phyloP scores from a whole-genome alignment of 495 filamentous ascomycete genomes.

The Rhizodiscina lignyota region DNA sequence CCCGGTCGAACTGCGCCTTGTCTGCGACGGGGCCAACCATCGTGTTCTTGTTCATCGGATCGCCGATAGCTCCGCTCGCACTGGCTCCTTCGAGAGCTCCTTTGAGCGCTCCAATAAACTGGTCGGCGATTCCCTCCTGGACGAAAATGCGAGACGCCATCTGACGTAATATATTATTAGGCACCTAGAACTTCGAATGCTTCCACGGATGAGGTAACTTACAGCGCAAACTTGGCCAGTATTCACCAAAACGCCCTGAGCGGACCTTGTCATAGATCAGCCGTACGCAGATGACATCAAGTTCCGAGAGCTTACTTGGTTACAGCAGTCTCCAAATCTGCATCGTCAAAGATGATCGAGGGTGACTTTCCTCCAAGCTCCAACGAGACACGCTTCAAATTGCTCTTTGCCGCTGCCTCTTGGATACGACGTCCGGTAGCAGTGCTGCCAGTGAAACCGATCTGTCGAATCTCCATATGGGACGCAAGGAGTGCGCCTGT shows the following conservation, averaged over 20 bases:
- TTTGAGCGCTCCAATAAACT: neutral
- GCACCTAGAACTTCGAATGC: no score
- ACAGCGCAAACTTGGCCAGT: neutral
- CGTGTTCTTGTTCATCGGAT: neutral
- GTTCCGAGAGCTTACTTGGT: neutral
- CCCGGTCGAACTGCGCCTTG: neutral
- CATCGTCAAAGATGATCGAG: constrained; percentile 1
- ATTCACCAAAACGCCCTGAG: no score
- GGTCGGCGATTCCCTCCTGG: neutral
- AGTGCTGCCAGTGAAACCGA: neutral
- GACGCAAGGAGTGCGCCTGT: constrained; percentile 35
- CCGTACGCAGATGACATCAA: no score
- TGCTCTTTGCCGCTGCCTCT: neutral
- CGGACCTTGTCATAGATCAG: no score
- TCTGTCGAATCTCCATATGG: constrained; percentile 5
- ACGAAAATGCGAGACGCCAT: neutral
- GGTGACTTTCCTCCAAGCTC: constrained; percentile 2
- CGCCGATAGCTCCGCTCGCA: neutral
- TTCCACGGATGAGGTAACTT: no score
- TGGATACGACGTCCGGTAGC: neutral
- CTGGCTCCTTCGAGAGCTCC: neutral
- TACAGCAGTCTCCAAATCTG: neutral
- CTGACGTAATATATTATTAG: no score
- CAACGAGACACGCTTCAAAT: neutral
- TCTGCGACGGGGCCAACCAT: neutral